phyloP scores from a whole-genome alignment of 352 stramenopile genomes.

The Phytopythium aichiense region DNA sequence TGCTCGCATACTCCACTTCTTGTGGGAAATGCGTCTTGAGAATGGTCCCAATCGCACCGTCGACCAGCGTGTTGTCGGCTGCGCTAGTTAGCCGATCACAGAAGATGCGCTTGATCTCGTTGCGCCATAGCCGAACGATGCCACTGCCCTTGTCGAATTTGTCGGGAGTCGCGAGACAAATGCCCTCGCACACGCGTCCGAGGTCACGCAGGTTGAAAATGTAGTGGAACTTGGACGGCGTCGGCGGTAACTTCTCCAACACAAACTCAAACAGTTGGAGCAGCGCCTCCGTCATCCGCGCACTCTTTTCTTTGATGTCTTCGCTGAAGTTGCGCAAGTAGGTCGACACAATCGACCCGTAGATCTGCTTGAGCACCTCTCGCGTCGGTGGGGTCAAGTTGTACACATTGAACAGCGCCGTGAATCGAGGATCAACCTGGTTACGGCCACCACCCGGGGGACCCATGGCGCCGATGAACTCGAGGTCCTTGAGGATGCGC shows the following conservation, averaged over 20 bases:
- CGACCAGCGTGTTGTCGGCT: constrained; percentile 81
- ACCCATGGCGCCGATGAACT: constrained; percentile 95
- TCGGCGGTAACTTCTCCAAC: constrained; percentile 89
- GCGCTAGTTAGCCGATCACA: constrained; percentile 90
- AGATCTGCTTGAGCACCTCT: constrained; percentile 91
- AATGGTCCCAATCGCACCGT: constrained; percentile 70
- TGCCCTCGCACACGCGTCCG: constrained; percentile 91
- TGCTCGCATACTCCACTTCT: constrained; percentile 60
- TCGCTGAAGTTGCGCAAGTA: constrained; percentile 90
- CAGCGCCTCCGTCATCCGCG: constrained; percentile 84
- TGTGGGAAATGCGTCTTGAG: constrained; percentile 68
- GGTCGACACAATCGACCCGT: constrained; percentile 89
- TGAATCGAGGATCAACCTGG: constrained; percentile 92
- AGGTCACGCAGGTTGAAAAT: constrained; percentile 97
- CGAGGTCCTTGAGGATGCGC: constrained; percentile 90
- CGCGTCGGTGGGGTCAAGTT: constrained; percentile 91
- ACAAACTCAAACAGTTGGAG: constrained; percentile 90
- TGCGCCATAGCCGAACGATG: constrained; percentile 91
- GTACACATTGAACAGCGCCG: constrained; percentile 95
- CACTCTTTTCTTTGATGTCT: constrained; percentile 64
- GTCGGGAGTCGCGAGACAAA: constrained; percentile 92
- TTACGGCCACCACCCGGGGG: constrained; percentile 93
- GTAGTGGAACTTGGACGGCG: constrained; percentile 95
- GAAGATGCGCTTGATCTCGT: constrained; percentile 93
- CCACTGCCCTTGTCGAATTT: constrained; percentile 60